phyloP scores from a whole-genome alignment of 345 rosid genomes.

The Populus nigra region DNA sequence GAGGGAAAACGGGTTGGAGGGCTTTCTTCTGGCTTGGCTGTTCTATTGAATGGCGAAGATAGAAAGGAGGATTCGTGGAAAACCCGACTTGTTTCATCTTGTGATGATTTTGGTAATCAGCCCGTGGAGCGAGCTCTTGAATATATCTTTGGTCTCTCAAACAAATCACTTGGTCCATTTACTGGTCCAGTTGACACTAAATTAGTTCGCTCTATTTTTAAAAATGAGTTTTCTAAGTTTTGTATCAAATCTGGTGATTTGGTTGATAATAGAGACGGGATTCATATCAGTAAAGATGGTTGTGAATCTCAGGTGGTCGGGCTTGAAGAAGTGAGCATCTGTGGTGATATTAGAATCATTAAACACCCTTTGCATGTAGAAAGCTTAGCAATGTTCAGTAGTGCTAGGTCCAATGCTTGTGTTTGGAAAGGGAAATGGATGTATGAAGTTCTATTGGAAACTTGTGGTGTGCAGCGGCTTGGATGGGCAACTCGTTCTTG shows the following conservation, averaged over 20 bases:
- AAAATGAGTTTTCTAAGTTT: conserved; percentile 47
- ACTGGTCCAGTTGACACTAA: conserved; percentile 43
- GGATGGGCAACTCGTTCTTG: conserved; percentile 95
- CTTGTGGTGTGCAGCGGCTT: conserved; percentile 88
- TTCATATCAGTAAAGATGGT: conserved; percentile 46
- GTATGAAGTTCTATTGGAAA: conserved; percentile 91
- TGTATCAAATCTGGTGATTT: conserved; percentile 17
- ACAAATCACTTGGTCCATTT: conserved; percentile 55
- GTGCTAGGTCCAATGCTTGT: conserved; percentile 77
- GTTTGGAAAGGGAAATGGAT: conserved; percentile 98
- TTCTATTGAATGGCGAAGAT: conserved; percentile 62
- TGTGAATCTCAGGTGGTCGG: conserved; percentile 47
- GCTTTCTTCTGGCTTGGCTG: conserved; percentile 86
- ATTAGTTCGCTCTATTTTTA: conserved; percentile 46
- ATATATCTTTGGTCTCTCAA: conserved; percentile 60
- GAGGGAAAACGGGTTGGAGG: conserved; percentile 59
- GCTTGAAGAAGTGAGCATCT: conserved; percentile 67
- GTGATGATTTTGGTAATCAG: conserved; percentile 70
- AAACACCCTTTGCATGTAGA: conserved; percentile 75
- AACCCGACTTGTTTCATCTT: conserved; percentile 63
- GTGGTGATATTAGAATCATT: conserved; percentile 70
- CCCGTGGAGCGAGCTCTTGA: conserved; percentile 81
- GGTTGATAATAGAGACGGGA: conserved; percentile 51
- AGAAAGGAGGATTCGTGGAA: conserved; percentile 48
- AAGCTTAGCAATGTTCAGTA: conserved; percentile 86